Conservation (phyloP, 2,329 filamentous ascomycete genomes). For the Aspergillus niger region DNA sequence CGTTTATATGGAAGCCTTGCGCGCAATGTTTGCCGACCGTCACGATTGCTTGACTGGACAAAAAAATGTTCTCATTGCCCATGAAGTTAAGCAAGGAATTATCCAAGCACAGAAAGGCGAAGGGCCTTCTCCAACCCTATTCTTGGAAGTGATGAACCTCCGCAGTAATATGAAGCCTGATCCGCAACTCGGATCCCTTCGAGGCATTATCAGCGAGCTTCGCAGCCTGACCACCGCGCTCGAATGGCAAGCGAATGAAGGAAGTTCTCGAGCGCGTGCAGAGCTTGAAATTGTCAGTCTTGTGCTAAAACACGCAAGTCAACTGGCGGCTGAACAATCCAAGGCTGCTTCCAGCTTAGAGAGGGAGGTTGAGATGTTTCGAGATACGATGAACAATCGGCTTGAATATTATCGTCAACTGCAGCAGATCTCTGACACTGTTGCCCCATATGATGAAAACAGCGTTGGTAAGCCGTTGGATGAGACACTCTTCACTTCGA, state of each 20-base stretch:
- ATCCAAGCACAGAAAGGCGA: constrained; percentile 62
- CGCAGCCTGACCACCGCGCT: constrained; percentile 64
- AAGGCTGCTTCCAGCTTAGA: constrained; percentile 56
- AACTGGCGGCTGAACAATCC: constrained; percentile 54
- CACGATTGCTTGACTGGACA: constrained; percentile 75
- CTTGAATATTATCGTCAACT: constrained; percentile 89
- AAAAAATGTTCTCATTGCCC: constrained; percentile 70
- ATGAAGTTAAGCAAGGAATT: constrained; percentile 68
- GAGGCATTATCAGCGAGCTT: constrained; percentile 69
- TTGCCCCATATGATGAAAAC: constrained; percentile 70
- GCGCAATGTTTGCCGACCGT: constrained; percentile 76
- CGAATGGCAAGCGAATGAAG: constrained; percentile 58
- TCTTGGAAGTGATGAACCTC: constrained; percentile 51
- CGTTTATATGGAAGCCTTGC: constrained; percentile 77
- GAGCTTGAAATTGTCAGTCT: constrained; percentile 68
- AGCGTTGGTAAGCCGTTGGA: constrained; percentile 60
- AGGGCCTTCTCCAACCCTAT: constrained; percentile 71
- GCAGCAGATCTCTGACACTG: constrained; percentile 86
- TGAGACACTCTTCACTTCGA: constrained; percentile 46
- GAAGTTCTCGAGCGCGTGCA: constrained; percentile 57
- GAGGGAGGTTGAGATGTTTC: constrained; percentile 73
- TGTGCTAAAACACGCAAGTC: constrained; percentile 63
- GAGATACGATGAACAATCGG: constrained; percentile 76
- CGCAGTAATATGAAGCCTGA: constrained; percentile 49
- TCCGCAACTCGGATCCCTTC: constrained; percentile 63